These are phyloP conservation scores for Veloporphyrellus conicus DNA, from an alignment of 1,284 basidiomycete genomes.

Conservation along the genomic window DNA sequence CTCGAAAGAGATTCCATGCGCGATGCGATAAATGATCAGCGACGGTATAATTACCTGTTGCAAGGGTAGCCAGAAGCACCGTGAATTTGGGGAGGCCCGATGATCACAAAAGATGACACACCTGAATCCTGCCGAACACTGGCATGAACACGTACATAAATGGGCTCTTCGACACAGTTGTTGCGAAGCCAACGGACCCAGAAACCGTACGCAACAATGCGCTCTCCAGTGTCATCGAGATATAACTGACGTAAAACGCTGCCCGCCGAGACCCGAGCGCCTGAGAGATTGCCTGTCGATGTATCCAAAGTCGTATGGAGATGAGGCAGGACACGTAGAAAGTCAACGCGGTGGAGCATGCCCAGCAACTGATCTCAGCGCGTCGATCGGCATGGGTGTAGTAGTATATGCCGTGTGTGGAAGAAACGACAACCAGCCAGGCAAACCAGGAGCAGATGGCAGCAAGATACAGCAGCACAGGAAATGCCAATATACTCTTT, in stretches of 20 bases:
- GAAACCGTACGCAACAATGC: conserved; percentile 18
- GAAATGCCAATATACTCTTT: not conserved
- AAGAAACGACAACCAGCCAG: conserved; percentile 15
- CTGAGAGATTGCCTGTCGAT: conserved; percentile 2
- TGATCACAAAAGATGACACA: not conserved
- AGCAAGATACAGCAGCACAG: conserved; percentile 14
- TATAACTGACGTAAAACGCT: conserved; percentile 20
- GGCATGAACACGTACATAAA: not conserved
- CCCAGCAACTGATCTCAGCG: too few species aligned
- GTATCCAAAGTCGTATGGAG: too few species aligned
- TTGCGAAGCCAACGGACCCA: conserved; percentile 8
- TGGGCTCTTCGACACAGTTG: conserved; percentile 18
- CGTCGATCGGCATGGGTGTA: too few species aligned
- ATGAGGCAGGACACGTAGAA: too few species aligned
- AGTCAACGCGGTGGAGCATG: too few species aligned
- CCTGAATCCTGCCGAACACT: conserved; percentile 21
- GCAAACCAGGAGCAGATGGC: conserved; percentile 17
- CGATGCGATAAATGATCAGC: not conserved
- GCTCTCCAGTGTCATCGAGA: conserved; percentile 26
- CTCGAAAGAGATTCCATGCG: not conserved
- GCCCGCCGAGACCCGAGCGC: conserved; percentile 13
- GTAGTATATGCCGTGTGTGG: too few species aligned
- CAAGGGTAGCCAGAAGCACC: not conserved
- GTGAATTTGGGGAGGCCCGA: not conserved
- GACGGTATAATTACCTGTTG: not conserved